These are phyloP conservation scores for Pseudogymnoascus sp. DNA, from an alignment of 2,329 filamentous ascomycete genomes.

Conservation along the genomic window DNA sequence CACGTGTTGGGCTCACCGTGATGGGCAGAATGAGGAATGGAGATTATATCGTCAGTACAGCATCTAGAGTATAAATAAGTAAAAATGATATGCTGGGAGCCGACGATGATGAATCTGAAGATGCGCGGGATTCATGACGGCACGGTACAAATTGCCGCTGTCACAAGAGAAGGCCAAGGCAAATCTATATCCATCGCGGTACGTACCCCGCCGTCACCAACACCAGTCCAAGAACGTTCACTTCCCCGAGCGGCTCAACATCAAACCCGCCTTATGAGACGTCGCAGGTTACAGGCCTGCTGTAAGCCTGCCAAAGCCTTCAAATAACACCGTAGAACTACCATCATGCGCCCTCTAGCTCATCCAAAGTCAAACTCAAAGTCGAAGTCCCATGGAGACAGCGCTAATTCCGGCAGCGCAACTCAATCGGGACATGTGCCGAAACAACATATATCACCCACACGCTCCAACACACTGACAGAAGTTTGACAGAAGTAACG, in stretches of 20 bases:
- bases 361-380: neutral
- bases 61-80: conserved; percentile 1
- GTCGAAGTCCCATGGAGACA: neutral
- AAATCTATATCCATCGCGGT: neutral
- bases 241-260: neutral
- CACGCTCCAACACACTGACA: neutral
- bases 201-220: neutral
- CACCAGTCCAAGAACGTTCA: neutral
- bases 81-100: neutral
- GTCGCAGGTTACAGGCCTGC: neutral
- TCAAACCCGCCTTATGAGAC: neutral
- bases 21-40: neutral
- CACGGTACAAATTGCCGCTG: neutral
- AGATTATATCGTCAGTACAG: neutral
- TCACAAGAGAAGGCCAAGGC: neutral
- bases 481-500: neutral
- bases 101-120: neutral
- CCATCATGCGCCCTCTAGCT: neutral
- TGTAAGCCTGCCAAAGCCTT: neutral
- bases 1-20: neutral
- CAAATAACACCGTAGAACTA: neutral
- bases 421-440: neutral
- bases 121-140: neutral
- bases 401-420: neutral
- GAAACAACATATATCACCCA: neutral